These are phyloP conservation scores for Pythium brachiatum DNA, from an alignment of 352 stramenopile species.

Conservation along the genomic window DNA sequence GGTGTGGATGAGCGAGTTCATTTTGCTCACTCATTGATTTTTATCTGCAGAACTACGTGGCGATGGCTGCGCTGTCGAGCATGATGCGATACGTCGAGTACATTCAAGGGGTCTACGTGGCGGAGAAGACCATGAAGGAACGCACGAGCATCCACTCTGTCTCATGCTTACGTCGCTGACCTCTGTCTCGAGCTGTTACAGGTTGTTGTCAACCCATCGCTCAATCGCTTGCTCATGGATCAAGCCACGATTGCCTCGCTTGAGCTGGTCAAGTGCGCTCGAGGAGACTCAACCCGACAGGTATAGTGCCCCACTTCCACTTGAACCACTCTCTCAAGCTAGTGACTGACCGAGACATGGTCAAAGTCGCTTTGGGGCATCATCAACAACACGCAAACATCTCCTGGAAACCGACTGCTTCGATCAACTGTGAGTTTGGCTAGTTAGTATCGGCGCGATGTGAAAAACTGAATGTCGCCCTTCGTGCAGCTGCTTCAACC, in stretches of 20 bases:
- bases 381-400: constrained; percentile 78
- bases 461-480: neutral
- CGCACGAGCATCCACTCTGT: neutral
- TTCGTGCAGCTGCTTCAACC: constrained; percentile 49
- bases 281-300: constrained; percentile 51
- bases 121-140: constrained; percentile 81
- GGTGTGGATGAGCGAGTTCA: too few relatives aligned
- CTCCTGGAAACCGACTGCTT: constrained; percentile 68
- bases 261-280: constrained; percentile 61
- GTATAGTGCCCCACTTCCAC: constrained; percentile 23
- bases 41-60: constrained; percentile 67
- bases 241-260: constrained; percentile 73
- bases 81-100: constrained; percentile 87
- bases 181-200: constrained; percentile 19
- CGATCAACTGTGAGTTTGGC: constrained; percentile 58
- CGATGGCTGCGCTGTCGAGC: constrained; percentile 77
- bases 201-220: constrained; percentile 75
- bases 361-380: constrained; percentile 72
- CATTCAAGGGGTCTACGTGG: constrained; percentile 85
- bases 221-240: constrained; percentile 76
- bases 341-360: neutral
- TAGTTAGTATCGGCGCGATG: neutral
- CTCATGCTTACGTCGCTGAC: neutral
- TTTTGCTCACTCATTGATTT: neutral
- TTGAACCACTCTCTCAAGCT: neutral